phyloP scores from a whole-genome alignment of 768 basidiomycete species.

The Lactarius evosmus region DNA sequence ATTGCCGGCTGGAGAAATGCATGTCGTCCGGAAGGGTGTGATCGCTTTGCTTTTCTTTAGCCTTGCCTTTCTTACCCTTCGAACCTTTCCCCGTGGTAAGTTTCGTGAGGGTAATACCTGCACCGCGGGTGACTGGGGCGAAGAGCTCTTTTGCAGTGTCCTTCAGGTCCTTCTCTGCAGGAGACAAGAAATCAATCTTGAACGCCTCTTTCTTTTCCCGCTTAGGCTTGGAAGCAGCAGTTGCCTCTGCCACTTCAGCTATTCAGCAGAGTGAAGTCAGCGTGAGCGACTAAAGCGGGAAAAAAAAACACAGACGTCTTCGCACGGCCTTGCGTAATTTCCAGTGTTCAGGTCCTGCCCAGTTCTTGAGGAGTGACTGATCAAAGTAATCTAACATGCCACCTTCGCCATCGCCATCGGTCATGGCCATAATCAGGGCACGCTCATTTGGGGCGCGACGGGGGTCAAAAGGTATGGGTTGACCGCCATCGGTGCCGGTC shows the following conservation, averaged over 20 bases:
- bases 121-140: slow-evolving; percentile 67
- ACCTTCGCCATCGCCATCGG: slow-evolving; percentile 57
- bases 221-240: slow-evolving; percentile 47
- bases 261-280: slow-evolving; percentile 28
- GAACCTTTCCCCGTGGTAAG: slow-evolving; percentile 30
- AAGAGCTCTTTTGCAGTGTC: slow-evolving; percentile 70
- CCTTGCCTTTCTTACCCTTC: slow-evolving; percentile 47
- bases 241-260: slow-evolving; percentile 51
- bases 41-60: slow-evolving; percentile 63
- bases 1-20: slow-evolving; percentile 90
- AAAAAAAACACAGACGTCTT: slow-evolving; percentile 51
- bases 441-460: slow-evolving; percentile 69
- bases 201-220: slow-evolving; percentile 78
- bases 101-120: slow-evolving; percentile 60
- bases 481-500: slow-evolving; percentile 49
- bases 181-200: slow-evolving; percentile 73
- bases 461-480: slow-evolving; percentile 81
- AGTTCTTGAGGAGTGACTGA: slow-evolving; percentile 80
- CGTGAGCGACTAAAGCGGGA: neutral
- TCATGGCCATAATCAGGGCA: slow-evolving; percentile 86
- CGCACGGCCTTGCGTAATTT: slow-evolving; percentile 82
- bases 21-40: slow-evolving; percentile 92
- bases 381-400: slow-evolving; percentile 89
- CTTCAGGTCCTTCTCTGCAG: slow-evolving; percentile 57
- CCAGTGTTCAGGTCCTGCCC: slow-evolving; percentile 99